Conservation (phyloP, 305 asterid genomes). For the Fraxinus dipetala region DNA sequence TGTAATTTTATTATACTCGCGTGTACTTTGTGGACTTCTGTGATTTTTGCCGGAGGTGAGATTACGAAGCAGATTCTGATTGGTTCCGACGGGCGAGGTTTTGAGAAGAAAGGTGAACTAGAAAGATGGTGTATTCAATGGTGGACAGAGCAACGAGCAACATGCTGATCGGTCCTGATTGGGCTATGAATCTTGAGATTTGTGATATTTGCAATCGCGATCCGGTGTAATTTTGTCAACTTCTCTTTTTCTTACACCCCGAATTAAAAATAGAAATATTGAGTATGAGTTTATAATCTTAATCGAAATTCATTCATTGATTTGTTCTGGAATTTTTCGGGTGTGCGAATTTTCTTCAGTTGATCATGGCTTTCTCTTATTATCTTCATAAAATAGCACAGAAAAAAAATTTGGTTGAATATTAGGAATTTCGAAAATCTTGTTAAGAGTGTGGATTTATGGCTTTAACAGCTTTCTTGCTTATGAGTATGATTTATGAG, state of each 20-base stretch:
- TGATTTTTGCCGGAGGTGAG: constrained; percentile 8
- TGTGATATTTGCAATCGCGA: constrained; percentile 69
- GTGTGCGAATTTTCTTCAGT: not conserved
- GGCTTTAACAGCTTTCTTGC: not conserved
- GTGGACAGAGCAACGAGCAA: constrained; percentile 79
- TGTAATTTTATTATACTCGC: not conserved
- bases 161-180: constrained; percentile 77
- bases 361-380: not conserved
- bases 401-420: not conserved
- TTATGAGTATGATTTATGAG: not conserved
- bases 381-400: not conserved
- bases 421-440: not conserved
- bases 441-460: not conserved
- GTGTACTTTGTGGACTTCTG: not conserved
- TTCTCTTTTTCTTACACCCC: not conserved
- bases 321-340: not conserved
- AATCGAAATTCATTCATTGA: not conserved
- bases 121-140: constrained; percentile 62
- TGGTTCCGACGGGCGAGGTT: constrained; percentile 12
- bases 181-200: constrained; percentile 80
- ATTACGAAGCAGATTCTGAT: constrained; percentile 8
- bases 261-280: not conserved
- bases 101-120: constrained; percentile 1
- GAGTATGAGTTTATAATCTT: not conserved
- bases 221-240: constrained; percentile 46